Evolutionary conservation across 2,329 filamentous ascomycete genomes (phyloP), one percentile per base, ranked within the genome.

Genomic region (Fusarium sp.): DNA sequence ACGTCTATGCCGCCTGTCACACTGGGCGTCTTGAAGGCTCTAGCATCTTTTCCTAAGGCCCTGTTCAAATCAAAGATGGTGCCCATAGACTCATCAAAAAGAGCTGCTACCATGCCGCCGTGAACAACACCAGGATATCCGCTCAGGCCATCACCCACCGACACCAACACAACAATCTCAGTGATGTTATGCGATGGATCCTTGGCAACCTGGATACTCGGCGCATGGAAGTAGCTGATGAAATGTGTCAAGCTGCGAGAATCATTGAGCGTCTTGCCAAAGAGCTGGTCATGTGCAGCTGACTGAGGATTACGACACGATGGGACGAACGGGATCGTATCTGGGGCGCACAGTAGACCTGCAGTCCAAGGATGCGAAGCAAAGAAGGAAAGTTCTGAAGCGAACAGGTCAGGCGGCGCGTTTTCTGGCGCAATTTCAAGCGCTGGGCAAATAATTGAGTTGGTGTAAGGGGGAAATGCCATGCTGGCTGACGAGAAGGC

Each of bases 31-130:
- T 66, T 67, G 44, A 78, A 80, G 0, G 76, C 66, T 15, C 71
- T 66, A 1, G 73, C 75, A 2, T 75, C 59, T 62, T 81, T 80
- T 3, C 75, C 75, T 40, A 82, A 67, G 0, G 75, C 76, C 22
- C 68, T 58, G 29, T 83, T 83, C 9, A 81, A 68, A 52, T 82
- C 80, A 24, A 79, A 76, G 20, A 83, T 61, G 3, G 73, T 71
- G 6, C 80, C 79, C 68, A 81, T 78, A 8, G 77, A 68, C 74
- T 83, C 81, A 50, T 83, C 81, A 25, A 80, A 63, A 56, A 83
- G 65, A 8, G 80, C 71, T 38, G 77, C 77, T 11, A 75, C 72
- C 47, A 82, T 66, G 14, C 81, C 81, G 9, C 81, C 81, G 57
- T 83, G 81, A 4, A 81, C 64, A 12, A 82, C 62, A 10, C 71